Percentiles rank a stretch among this genome's conserved stretches.
Conservation (phyloP, 1,139 yeast species). For the Taphrina pruni region DNA sequence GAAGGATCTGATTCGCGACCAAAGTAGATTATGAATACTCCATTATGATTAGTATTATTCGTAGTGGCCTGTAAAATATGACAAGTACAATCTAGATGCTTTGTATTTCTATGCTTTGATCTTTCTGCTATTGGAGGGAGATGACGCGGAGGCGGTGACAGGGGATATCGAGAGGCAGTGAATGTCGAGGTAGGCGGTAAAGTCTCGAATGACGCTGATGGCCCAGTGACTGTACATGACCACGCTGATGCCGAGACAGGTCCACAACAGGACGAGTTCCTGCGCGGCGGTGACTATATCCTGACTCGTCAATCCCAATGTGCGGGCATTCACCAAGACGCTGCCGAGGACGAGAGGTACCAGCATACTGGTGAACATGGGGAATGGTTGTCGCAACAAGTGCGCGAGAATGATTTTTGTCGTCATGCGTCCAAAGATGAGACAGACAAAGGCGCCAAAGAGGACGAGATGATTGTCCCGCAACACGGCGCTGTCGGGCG, state of each 20-base stretch:
- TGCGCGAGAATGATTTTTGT: constrained; percentile 66
- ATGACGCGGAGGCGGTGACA: too few relatives aligned
- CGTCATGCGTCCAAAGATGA: constrained; percentile 70
- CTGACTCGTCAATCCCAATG: constrained; percentile 35
- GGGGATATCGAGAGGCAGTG: constrained; percentile 52
- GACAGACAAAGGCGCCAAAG: constrained; percentile 66
- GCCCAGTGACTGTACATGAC: constrained; percentile 53
- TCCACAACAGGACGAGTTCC: constrained; percentile 52
- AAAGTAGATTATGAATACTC: not conserved
- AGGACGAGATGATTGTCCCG: constrained; percentile 61
- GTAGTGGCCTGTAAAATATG: not conserved
- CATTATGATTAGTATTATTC: not conserved
- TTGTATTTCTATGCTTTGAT: constrained; percentile 3
- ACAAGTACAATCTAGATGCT: not conserved
- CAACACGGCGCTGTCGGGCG: constrained; percentile 53
- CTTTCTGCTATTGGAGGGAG: not conserved
- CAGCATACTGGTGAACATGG: constrained; percentile 55
- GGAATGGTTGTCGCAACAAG: constrained; percentile 72
- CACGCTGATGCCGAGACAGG: constrained; percentile 48
- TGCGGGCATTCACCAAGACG: constrained; percentile 49
- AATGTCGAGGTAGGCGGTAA: constrained; percentile 53
- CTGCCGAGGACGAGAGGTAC: constrained; percentile 53
- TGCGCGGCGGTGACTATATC: constrained; percentile 8
- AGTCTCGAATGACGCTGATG: constrained; percentile 51
- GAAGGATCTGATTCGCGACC: not conserved